phyloP scores from a whole-genome alignment of 257 asterid genomes.

The Solanum etuberosum region DNA sequence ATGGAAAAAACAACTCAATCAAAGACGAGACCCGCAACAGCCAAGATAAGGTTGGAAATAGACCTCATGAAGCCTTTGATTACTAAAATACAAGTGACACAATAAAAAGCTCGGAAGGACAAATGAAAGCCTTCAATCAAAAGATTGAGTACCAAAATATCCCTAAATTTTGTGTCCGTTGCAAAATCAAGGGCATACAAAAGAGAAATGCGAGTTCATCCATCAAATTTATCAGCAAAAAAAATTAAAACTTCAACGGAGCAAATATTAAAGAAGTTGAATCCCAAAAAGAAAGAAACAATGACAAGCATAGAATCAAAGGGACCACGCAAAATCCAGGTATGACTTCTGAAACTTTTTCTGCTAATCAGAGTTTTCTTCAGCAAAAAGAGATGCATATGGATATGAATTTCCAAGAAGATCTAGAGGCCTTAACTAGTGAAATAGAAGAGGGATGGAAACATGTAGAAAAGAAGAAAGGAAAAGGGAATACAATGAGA shows the following conservation, averaged over 20 bases:
- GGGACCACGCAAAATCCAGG: background rate
- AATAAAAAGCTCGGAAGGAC: background rate
- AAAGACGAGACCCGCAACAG: background rate
- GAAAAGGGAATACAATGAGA: background rate
- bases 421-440: background rate
- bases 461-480: too few species aligned
- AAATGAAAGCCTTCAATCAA: background rate
- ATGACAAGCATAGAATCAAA: background rate
- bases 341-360: background rate
- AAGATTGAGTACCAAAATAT: background rate
- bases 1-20: background rate
- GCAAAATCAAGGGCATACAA: background rate
- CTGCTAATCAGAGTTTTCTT: background rate
- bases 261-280: background rate
- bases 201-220: background rate
- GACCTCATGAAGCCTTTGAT: background rate
- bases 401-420: background rate
- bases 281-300: background rate
- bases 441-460: background rate
- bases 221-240: background rate
- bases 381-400: background rate
- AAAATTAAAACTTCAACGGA: too few species aligned
- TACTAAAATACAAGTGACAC: background rate
- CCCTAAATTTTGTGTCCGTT: background rate
- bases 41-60: background rate